Conservation (phyloP, 2,329 filamentous ascomycete genomes). For the Samsoniella hepiali region DNA sequence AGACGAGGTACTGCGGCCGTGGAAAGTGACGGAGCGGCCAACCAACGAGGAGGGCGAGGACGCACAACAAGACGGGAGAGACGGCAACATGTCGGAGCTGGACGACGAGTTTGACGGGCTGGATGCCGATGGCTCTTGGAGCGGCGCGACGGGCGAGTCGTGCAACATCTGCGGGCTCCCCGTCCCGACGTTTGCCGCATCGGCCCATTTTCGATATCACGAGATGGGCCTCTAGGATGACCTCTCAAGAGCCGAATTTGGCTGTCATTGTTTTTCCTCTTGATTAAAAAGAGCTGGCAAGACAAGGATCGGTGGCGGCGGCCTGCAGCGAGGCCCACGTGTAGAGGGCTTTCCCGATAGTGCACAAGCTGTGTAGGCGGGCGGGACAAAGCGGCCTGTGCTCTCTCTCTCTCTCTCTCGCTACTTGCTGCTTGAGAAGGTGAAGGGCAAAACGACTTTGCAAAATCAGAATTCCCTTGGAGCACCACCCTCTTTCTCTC, state of each 20-base stretch:
- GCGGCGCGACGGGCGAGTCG: conserved; percentile 28
- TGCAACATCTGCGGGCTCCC: conserved; percentile 50
- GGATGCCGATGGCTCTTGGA: conserved; percentile 26
- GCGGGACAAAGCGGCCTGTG: neutral
- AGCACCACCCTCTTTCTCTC: neutral
- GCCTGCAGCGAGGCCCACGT: conserved; percentile 6
- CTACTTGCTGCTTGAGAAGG: neutral
- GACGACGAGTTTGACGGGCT: conserved; percentile 18
- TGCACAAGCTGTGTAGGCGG: neutral
- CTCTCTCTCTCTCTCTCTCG: neutral
- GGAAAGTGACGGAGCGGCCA: conserved; percentile 48
- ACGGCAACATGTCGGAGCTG: conserved; percentile 17
- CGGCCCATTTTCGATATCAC: conserved; percentile 47
- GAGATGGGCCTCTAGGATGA: conserved; percentile 26
- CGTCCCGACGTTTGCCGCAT: conserved; percentile 56
- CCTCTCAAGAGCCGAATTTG: neutral
- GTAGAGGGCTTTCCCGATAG: neutral
- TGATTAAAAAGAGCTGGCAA: neutral
- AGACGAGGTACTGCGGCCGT: conserved; percentile 65
- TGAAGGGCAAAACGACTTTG: neutral
- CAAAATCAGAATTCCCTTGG: neutral
- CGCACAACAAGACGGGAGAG: conserved; percentile 22
- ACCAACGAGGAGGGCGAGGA: conserved; percentile 15
- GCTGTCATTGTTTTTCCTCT: neutral
- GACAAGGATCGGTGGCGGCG: neutral